phyloP scores from a whole-genome alignment of 2,329 filamentous ascomycete species.

The Cladorrhinum sp. region DNA sequence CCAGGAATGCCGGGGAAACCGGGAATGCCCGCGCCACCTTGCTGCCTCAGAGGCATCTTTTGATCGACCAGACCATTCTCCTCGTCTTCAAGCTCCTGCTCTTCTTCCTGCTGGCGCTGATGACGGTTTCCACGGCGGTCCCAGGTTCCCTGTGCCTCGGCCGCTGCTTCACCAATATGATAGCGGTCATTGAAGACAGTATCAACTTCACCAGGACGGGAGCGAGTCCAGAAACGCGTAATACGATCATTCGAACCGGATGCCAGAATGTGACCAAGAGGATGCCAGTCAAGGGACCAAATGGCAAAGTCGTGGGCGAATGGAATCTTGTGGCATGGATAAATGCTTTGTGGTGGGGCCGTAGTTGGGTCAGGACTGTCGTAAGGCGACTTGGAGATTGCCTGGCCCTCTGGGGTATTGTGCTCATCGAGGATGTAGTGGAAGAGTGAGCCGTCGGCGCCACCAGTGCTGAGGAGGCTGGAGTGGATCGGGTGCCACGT shows the following conservation, averaged over 20 bases:
- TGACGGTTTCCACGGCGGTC: conserved; percentile 74
- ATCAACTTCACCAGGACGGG: conserved; percentile 81
- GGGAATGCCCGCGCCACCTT: conserved; percentile 47
- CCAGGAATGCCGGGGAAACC: conserved; percentile 67
- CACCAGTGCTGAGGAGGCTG: conserved; percentile 84
- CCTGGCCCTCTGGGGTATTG: conserved; percentile 73
- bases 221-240: conserved; percentile 93
- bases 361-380: conserved; percentile 77
- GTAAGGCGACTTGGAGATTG: conserved; percentile 74
- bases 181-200: conserved; percentile 80
- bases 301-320: conserved; percentile 93
- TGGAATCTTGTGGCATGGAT: conserved; percentile 81
- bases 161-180: conserved; percentile 90
- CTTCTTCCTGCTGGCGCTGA: conserved; percentile 85
- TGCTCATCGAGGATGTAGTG: conserved; percentile 97
- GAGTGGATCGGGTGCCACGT: conserved; percentile 93
- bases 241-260: conserved; percentile 96
- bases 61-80: conserved; percentile 91
- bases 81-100: conserved; percentile 90
- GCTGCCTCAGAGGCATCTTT: conserved; percentile 65
- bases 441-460: conserved; percentile 82
- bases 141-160: conserved; percentile 93
- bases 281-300: conserved; percentile 98
- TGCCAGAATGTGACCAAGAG: conserved; percentile 88
- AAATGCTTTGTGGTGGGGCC: conserved; percentile 83